phyloP scores from a whole-genome alignment of 2,329 filamentous ascomycete species.

The Clarireedia paspali region DNA sequence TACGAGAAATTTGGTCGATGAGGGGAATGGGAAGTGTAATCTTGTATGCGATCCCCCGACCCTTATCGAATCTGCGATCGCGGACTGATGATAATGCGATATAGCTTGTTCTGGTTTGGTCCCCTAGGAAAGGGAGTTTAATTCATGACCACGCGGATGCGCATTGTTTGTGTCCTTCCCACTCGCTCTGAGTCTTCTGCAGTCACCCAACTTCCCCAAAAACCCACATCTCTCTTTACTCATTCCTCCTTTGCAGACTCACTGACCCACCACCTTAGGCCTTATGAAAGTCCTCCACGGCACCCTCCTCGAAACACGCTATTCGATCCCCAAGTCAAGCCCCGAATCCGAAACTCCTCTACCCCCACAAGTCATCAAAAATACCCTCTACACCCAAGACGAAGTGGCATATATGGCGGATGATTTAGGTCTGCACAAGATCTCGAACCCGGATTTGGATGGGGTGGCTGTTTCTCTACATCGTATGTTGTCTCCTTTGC shows the following conservation, averaged over 20 bases:
- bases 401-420: slow-evolving; percentile 88
- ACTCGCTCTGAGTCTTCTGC: background rate
- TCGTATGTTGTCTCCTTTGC: slow-evolving; percentile 37
- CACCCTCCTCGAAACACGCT: slow-evolving; percentile 62
- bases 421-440: slow-evolving; percentile 76
- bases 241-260: no score
- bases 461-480: slow-evolving; percentile 81
- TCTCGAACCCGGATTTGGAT: slow-evolving; percentile 63
- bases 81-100: background rate
- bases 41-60: slow-evolving; percentile 32
- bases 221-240: no score
- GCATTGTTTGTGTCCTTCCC: slow-evolving; percentile 48
- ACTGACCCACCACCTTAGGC: slow-evolving; percentile 8
- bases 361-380: slow-evolving; percentile 56
- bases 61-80: background rate
- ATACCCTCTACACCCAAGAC: slow-evolving; percentile 61
- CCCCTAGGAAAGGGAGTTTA: slow-evolving; percentile 70
- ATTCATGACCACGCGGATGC: slow-evolving; percentile 86
- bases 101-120: slow-evolving; percentile 91
- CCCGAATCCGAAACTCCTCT: slow-evolving; percentile 32
- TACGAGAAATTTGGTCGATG: slow-evolving; percentile 83
- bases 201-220: background rate
- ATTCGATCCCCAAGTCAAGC: slow-evolving; percentile 47
- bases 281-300: slow-evolving; percentile 82
- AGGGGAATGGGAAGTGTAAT: slow-evolving; percentile 66